Conservation (phyloP, 805 yeast genomes). For the Danielia oregonensis region DNA sequence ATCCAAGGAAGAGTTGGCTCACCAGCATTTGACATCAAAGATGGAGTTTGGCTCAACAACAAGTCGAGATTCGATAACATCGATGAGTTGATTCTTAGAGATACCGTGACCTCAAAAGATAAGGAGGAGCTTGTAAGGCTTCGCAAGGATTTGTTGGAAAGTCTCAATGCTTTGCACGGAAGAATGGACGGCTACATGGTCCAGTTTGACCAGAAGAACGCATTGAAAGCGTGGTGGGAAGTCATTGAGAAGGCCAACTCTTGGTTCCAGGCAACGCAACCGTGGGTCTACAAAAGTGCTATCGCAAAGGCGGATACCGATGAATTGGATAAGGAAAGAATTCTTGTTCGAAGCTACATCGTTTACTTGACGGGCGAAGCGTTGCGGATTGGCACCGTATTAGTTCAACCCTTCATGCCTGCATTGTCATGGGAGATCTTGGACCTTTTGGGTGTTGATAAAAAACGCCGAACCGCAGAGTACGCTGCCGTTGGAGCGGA, state of each 20-base stretch:
- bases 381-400: slow-evolving; percentile 60
- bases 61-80: slow-evolving; percentile 20
- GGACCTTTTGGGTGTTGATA: slow-evolving; percentile 57
- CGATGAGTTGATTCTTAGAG: slow-evolving; percentile 17
- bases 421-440: slow-evolving; percentile 51
- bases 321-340: slow-evolving; percentile 13
- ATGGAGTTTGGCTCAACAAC: slow-evolving; percentile 35
- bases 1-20: slow-evolving; percentile 72
- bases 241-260: slow-evolving; percentile 58
- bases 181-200: slow-evolving; percentile 43
- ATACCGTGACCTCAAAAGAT: slow-evolving; percentile 9
- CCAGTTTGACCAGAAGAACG: slow-evolving; percentile 51
- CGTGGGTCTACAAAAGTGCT: slow-evolving; percentile 58
- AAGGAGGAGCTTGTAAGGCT: slow-evolving; percentile 13
- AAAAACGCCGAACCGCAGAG: slow-evolving; percentile 36
- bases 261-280: slow-evolving; percentile 65
- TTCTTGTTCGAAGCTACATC: slow-evolving; percentile 40
- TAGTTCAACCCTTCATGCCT: slow-evolving; percentile 75
- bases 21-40: slow-evolving; percentile 53
- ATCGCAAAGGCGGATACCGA: slow-evolving; percentile 17
- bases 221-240: slow-evolving; percentile 57
- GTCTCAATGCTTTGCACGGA: slow-evolving; percentile 8
- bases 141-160: slow-evolving; percentile 1
- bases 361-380: slow-evolving; percentile 69
- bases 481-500: slow-evolving; percentile 58